These are phyloP conservation scores for Microbotryomycetes sp. DNA, from an alignment of 1,284 basidiomycete species.

Conservation along the genomic window DNA sequence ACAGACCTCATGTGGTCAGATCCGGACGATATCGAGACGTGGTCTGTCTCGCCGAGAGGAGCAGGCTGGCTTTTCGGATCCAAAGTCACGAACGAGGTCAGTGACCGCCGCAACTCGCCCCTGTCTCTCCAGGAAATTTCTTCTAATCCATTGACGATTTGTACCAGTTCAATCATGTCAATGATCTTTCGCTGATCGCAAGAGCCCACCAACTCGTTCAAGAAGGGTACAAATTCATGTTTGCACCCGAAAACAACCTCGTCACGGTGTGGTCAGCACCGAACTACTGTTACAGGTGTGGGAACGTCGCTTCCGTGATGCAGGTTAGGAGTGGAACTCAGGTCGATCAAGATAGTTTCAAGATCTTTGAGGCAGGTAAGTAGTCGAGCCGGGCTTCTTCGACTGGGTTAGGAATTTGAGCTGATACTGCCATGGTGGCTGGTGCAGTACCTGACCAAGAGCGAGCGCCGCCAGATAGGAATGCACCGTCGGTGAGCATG, in stretches of 20 bases:
- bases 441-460: background rate
- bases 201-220: slow-evolving; percentile 92
- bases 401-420: background rate
- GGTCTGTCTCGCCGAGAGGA: slow-evolving; percentile 89
- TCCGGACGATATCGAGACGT: slow-evolving; percentile 89
- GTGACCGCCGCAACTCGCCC: slow-evolving; percentile 25
- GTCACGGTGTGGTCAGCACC: slow-evolving; percentile 99
- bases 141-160: background rate
- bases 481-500: background rate
- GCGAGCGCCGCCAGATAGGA: background rate
- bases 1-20: slow-evolving; percentile 96
- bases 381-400: background rate
- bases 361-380: slow-evolving; percentile 43
- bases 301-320: slow-evolving; percentile 41
- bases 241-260: slow-evolving; percentile 71
- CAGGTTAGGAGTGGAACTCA: slow-evolving; percentile 33
- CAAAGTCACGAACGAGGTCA: slow-evolving; percentile 73
- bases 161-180: slow-evolving; percentile 83
- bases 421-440: background rate
- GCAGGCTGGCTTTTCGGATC: slow-evolving; percentile 94
- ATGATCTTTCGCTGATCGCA: slow-evolving; percentile 72
- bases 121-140: slow-evolving; percentile 4
- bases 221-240: slow-evolving; percentile 94
- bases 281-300: slow-evolving; percentile 79
- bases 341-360: slow-evolving; percentile 40